Percentiles rank a stretch among this genome's conserved stretches.
Conservation (phyloP, 2,329 filamentous ascomycete species). For the Albophoma yamanashiensis region DNA sequence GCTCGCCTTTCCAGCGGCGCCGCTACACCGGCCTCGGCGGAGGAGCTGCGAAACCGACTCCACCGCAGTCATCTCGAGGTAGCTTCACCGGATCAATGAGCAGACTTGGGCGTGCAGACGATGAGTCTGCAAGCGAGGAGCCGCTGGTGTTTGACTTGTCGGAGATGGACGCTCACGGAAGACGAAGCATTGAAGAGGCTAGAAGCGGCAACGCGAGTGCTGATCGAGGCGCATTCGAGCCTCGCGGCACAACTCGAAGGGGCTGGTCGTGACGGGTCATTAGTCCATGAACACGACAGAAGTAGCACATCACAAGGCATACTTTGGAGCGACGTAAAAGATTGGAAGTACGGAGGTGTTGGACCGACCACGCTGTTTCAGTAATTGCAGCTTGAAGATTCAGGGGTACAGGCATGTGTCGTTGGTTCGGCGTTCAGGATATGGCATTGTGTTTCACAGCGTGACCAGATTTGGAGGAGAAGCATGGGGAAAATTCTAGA, state of each 20-base stretch:
- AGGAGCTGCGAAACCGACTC: constrained; percentile 24
- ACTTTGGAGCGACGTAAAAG: background rate
- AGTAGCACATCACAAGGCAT: background rate
- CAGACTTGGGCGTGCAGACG: constrained; percentile 28
- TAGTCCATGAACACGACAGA: background rate
- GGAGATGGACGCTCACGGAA: constrained; percentile 51
- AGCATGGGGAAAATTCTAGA: background rate
- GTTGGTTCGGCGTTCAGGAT: background rate
- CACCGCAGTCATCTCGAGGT: constrained; percentile 32
- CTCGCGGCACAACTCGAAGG: constrained; percentile 21
- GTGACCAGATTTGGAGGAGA: background rate
- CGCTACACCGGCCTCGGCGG: constrained; percentile 33
- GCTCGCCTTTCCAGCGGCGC: constrained; percentile 34
- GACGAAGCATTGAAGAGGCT: constrained; percentile 48
- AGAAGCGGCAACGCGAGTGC: constrained; percentile 27
- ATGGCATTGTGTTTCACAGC: background rate
- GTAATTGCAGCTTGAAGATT: background rate
- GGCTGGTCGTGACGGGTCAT: constrained; percentile 20
- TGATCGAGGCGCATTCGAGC: constrained; percentile 28
- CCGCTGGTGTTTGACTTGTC: constrained; percentile 64
- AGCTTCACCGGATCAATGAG: constrained; percentile 31
- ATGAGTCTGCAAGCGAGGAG: constrained; percentile 52
- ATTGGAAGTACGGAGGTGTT: background rate
- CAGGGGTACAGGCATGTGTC: background rate
- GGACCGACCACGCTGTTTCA: background rate